Percentiles rank a stretch among this genome's conserved stretches.
Evolutionary conservation across 768 basidiomycete species (phyloP).

Genomic region (Termitomyces sp.): DNA sequence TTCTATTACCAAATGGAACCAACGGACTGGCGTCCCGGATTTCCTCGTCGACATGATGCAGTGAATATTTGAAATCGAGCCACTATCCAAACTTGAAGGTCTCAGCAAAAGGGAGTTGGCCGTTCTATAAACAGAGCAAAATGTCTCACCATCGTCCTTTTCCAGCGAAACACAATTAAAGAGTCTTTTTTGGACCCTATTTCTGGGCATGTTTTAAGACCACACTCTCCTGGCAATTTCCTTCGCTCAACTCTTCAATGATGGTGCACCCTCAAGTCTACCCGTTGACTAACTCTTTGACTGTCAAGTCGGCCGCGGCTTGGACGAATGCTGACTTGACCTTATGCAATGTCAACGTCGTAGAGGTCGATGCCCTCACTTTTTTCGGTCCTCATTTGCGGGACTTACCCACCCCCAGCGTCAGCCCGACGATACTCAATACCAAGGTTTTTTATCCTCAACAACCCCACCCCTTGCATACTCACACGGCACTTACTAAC

Average conservation of each 20-base stretch:
- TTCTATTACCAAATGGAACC: not conserved
- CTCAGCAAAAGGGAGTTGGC: not conserved
- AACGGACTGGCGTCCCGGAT: not conserved
- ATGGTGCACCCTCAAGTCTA: not conserved
- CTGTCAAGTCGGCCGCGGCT: slow-evolving; percentile 9
- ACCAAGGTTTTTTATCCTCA: slow-evolving; percentile 1
- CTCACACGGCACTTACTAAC: slow-evolving; percentile 9
- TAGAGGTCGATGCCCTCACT: slow-evolving; percentile 8
- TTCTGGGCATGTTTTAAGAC: not conserved
- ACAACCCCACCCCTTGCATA: not conserved
- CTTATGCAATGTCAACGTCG: slow-evolving; percentile 8
- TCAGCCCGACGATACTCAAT: slow-evolving; percentile 9
- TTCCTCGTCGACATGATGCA: not conserved
- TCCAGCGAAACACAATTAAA: not conserved
- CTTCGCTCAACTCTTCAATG: not conserved
- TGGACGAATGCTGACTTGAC: slow-evolving; percentile 12
- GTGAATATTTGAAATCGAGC: not conserved
- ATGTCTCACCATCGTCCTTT: not conserved
- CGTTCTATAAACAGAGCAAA: not conserved
- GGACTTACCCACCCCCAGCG: slow-evolving; percentile 3
- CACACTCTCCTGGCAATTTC: not conserved
- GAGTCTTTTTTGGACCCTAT: not conserved
- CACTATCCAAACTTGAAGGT: not conserved
- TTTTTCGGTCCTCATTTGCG: slow-evolving; percentile 7
- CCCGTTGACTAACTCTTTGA: not conserved